phyloP scores from a whole-genome alignment of 1,139 yeast species.

The Blastobotrys capitulatus region DNA sequence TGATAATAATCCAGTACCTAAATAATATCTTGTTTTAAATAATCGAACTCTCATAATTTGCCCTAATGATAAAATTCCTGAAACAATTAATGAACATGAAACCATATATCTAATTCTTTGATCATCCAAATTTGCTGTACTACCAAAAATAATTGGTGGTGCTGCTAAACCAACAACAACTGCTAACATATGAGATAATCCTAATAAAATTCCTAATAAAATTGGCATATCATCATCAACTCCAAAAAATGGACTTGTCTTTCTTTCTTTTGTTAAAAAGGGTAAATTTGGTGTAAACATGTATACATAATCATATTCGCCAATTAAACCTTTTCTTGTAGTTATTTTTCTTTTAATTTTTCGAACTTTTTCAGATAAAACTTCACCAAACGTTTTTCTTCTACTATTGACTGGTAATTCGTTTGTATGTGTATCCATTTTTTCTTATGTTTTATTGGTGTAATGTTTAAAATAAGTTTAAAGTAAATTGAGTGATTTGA shows the following conservation, averaged over 20 bases:
- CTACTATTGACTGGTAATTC: not conserved
- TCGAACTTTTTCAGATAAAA: not conserved
- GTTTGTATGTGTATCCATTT: not conserved
- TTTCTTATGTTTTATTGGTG: not conserved
- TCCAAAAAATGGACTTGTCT: slow-evolving; percentile 73
- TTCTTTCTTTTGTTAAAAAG: slow-evolving; percentile 41
- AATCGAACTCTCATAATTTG: slow-evolving; percentile 81
- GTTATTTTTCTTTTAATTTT: slow-evolving; percentile 22
- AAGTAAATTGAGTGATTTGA: too few relatives aligned
- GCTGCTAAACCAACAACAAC: slow-evolving; percentile 89
- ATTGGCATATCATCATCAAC: slow-evolving; percentile 74
- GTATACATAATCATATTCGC: slow-evolving; percentile 75
- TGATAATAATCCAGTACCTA: slow-evolving; percentile 83
- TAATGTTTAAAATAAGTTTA: too few relatives aligned
- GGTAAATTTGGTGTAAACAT: slow-evolving; percentile 76
- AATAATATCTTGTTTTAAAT: slow-evolving; percentile 61
- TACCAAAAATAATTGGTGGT: slow-evolving; percentile 72
- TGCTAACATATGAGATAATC: slow-evolving; percentile 81
- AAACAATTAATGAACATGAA: slow-evolving; percentile 66
- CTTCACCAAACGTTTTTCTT: not conserved
- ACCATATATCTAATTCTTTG: slow-evolving; percentile 63
- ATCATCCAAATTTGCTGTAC: slow-evolving; percentile 50
- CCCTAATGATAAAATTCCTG: slow-evolving; percentile 66
- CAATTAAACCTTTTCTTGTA: slow-evolving; percentile 71
- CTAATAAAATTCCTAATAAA: slow-evolving; percentile 65